Evolutionary conservation across 1,139 yeast genomes (phyloP).

Genomic region (Scheffersomyces lignicola): DNA sequence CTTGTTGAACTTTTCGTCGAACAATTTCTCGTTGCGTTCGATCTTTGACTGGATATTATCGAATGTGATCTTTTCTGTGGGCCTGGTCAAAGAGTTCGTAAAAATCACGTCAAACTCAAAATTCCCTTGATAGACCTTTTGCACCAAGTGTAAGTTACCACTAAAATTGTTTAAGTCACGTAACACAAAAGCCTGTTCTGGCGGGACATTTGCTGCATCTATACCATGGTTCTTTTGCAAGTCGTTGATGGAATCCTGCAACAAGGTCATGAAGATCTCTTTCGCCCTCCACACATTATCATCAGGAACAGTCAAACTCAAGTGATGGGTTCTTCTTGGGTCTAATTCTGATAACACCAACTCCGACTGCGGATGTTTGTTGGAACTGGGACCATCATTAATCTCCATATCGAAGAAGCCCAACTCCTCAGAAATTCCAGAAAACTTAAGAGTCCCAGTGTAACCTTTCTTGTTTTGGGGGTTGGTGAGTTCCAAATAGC

Average conservation of each 20-base stretch:
- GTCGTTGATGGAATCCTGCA: constrained; percentile 66
- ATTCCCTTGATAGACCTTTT: constrained; percentile 70
- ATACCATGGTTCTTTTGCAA: constrained; percentile 39
- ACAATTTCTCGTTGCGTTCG: constrained; percentile 30
- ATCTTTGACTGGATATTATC: constrained; percentile 43
- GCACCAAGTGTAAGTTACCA: constrained; percentile 80
- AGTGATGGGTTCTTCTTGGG: constrained; percentile 60
- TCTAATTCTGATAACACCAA: constrained; percentile 40
- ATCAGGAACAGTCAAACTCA: constrained; percentile 70
- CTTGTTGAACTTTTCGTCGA: constrained; percentile 56
- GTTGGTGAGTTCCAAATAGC: constrained; percentile 34
- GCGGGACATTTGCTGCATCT: constrained; percentile 32
- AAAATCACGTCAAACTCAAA: constrained; percentile 75
- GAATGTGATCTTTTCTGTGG: constrained; percentile 40
- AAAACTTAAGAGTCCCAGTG: constrained; percentile 36
- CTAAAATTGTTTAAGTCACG: constrained; percentile 61
- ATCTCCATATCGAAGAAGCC: constrained; percentile 55
- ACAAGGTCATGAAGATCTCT: constrained; percentile 68
- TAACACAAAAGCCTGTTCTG: constrained; percentile 53
- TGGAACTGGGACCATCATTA: constrained; percentile 46
- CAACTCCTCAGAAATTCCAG: constrained; percentile 57
- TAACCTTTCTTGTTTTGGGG: constrained; percentile 29
- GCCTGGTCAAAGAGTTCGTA: constrained; percentile 46
- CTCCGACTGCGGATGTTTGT: constrained; percentile 38
- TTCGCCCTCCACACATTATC: constrained; percentile 78